Evolutionary conservation across 2,329 filamentous ascomycete species (phyloP), one percentile per base, ranked within the genome.

Genomic region (Fusarium zealandicum): DNA sequence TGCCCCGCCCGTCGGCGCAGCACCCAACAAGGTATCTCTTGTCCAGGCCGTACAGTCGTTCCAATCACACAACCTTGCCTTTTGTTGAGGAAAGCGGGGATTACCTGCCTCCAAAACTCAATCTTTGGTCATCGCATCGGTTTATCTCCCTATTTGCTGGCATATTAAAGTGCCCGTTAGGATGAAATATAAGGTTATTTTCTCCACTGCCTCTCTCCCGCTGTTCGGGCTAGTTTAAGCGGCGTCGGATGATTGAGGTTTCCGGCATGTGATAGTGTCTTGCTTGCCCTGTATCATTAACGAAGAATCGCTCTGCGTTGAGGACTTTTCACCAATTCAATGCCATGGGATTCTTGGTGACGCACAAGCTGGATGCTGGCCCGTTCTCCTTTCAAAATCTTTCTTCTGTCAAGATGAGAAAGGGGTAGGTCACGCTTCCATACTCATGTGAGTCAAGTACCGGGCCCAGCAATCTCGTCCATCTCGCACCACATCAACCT

Each of bases 371-470:
- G n/a, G n/a, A n/a, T n/a, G n/a, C n/a, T n/a, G n/a, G n/a, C n/a
- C n/a, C n/a, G n/a, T n/a, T n/a, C n/a, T n/a, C n/a, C n/a, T n/a
- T n/a, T n/a, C n/a, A n/a, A n/a, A n/a, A n/a, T n/a, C n/a, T n/a
- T 20, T 6, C 20, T 20, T 20, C 20, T 20, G 6, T 20, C 20
- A 20, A 20, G 20, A 20, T 30, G 27, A 27, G 27, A 30, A 42
- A 17, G 35, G 35, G 44, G 28, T 32, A 31, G 35, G 44, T 47
- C 44, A 47, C 44, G 35, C 22, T 25, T 31, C 42, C 41, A 36
- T n/a, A 20, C 58, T 62, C 41, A 51, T 58, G 54, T 59, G 58
- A 48, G 44, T 62, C 54, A 59, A 56, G 54, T 62, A 52, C 58
- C 42, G 44, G 54, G n/a, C 36, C 28, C 35, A 31, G 36, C 25